Evolutionary conservation across 1,139 yeast genomes (phyloP).

Genomic region (Pichia terricola): DNA sequence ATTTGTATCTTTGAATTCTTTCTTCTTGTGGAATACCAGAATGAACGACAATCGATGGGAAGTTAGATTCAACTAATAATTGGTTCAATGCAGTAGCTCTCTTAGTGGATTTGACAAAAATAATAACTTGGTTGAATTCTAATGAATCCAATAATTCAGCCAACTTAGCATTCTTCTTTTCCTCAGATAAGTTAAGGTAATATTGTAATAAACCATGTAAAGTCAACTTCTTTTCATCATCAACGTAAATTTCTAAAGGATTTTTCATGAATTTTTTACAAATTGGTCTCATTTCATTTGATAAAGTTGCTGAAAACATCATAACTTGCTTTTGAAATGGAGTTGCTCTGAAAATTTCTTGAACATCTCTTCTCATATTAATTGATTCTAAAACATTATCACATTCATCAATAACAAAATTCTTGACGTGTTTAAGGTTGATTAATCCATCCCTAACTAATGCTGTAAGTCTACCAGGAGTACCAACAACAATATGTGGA

Average conservation of each 20-base stretch:
- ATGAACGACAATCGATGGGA: slow-evolving; percentile 97
- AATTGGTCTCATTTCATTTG: slow-evolving; percentile 90
- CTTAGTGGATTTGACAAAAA: slow-evolving; percentile 84
- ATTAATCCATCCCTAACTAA: slow-evolving; percentile 85
- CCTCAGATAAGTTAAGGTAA: slow-evolving; percentile 80
- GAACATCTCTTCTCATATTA: slow-evolving; percentile 96
- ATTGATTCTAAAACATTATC: slow-evolving; percentile 90
- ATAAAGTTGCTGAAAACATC: slow-evolving; percentile 97
- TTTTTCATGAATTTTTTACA: slow-evolving; percentile 98
- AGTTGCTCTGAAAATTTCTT: slow-evolving; percentile 93
- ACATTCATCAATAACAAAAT: slow-evolving; percentile 96
- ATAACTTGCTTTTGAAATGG: slow-evolving; percentile 98
- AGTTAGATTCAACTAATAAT: slow-evolving; percentile 83
- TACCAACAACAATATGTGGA: slow-evolving; percentile 95
- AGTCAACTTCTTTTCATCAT: slow-evolving; percentile 95
- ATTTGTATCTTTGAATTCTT: slow-evolving; percentile 93
- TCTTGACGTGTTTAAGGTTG: slow-evolving; percentile 82
- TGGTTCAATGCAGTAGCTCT: slow-evolving; percentile 91
- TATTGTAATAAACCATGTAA: slow-evolving; percentile 97
- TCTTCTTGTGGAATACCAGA: slow-evolving; percentile 96
- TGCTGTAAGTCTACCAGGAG: slow-evolving; percentile 97
- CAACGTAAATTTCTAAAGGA: slow-evolving; percentile 95
- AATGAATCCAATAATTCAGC: slow-evolving; percentile 88
- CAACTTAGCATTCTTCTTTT: slow-evolving; percentile 87
- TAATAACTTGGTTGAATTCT: slow-evolving; percentile 97